These are phyloP conservation scores for Alternaria sp. DNA, from an alignment of 2,329 filamentous ascomycete species.

Conservation along the genomic window DNA sequence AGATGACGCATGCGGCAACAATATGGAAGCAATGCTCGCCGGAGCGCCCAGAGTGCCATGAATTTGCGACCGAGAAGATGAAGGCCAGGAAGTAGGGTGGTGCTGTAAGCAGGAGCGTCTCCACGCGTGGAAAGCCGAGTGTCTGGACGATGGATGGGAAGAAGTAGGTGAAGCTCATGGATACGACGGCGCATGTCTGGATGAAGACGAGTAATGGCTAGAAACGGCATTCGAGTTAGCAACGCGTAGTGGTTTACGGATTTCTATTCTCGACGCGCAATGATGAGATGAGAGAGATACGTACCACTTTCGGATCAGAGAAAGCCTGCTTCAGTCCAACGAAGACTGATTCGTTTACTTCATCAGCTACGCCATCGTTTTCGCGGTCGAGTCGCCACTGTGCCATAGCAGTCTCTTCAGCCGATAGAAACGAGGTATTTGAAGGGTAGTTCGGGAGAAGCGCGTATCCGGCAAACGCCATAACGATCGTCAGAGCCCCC, in stretches of 20 bases:
- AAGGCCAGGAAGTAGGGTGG: conserved; percentile 66
- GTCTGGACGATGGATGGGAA: conserved; percentile 68
- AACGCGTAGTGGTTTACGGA: neutral
- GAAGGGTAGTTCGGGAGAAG: conserved; percentile 58
- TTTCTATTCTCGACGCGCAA: neutral
- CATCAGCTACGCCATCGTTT: conserved; percentile 21
- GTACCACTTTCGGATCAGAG: conserved; percentile 54
- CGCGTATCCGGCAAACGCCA: conserved; percentile 48
- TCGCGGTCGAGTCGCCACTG: conserved; percentile 29
- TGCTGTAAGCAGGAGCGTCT: conserved; percentile 63
- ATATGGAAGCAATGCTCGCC: conserved; percentile 60
- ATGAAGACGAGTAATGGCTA: conserved; percentile 50
- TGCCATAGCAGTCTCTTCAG: conserved; percentile 26
- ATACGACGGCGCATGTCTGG: conserved; percentile 59
- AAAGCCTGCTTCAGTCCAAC: conserved; percentile 57
- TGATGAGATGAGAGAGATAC: neutral
- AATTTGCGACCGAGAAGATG: conserved; percentile 61
- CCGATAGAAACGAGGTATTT: conserved; percentile 52
- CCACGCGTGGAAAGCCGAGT: conserved; percentile 60
- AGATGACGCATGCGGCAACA: conserved; percentile 21
- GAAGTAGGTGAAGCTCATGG: conserved; percentile 64
- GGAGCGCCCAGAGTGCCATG: conserved; percentile 61
- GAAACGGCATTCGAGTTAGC: neutral
- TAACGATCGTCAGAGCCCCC: conserved; percentile 24
- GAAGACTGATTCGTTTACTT: conserved; percentile 22